Percentiles rank a stretch among this genome's conserved stretches.
These are phyloP conservation scores for Stygiomarasmius scandens DNA, from an alignment of 1,284 basidiomycete species.

Conservation along the genomic window DNA sequence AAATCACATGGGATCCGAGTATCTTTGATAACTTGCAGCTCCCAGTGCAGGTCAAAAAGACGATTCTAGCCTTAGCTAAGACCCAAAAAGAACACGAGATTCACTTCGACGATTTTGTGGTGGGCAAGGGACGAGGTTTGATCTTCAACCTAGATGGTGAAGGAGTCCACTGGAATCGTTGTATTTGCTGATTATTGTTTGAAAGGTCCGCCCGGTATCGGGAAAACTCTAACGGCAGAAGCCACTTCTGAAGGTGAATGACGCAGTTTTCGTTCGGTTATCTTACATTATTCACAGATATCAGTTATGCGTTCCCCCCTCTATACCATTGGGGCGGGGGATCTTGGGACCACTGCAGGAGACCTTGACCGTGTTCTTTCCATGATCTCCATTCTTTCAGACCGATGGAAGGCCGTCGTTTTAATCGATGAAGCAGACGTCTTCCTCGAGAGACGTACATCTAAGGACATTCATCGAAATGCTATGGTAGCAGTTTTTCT, in stretches of 20 bases:
- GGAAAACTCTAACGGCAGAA: constrained; percentile 42
- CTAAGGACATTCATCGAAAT: constrained; percentile 30
- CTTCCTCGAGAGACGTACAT: constrained; percentile 32
- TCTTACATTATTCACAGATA: not conserved
- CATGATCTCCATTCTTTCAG: constrained; percentile 30
- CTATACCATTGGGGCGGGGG: constrained; percentile 35
- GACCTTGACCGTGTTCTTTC: constrained; percentile 27
- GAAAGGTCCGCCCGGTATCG: constrained; percentile 29
- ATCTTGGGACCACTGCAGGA: constrained; percentile 30
- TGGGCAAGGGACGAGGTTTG: constrained; percentile 34
- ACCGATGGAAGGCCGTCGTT: constrained; percentile 37
- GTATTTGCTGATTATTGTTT: constrained; percentile 9
- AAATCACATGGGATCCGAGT: constrained; percentile 32
- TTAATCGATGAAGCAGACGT: constrained; percentile 43
- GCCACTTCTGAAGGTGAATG: constrained; percentile 30
- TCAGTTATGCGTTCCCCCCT: constrained; percentile 30
- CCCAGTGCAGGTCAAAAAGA: constrained; percentile 28
- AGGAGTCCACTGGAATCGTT: not conserved
- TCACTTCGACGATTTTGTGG: constrained; percentile 33
- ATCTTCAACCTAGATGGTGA: constrained; percentile 9
- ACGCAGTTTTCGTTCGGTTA: not conserved
- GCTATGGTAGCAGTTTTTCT: constrained; percentile 36
- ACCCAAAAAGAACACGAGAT: constrained; percentile 22
- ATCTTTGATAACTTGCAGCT: constrained; percentile 33
- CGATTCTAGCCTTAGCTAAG: constrained; percentile 29